Conservation (phyloP, 805 yeast genomes). For the Zygotorulaspora florentina region DNA sequence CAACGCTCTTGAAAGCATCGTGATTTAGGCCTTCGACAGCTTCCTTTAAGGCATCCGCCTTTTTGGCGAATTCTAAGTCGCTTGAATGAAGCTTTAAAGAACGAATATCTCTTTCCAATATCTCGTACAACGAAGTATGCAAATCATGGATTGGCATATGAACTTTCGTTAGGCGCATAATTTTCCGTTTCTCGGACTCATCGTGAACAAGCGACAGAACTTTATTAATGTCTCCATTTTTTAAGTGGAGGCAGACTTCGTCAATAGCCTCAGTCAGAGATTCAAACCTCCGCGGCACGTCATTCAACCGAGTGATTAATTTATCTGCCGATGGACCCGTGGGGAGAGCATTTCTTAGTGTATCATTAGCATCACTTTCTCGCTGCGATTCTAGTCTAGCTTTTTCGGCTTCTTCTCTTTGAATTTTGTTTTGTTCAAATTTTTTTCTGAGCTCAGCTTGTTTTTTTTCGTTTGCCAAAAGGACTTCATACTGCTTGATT, state of each 20-base stretch:
- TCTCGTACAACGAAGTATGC: constrained; percentile 7
- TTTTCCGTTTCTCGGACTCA: constrained; percentile 6
- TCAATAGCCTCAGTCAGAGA: constrained; percentile 22
- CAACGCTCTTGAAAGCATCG: constrained; percentile 3
- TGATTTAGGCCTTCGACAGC: constrained; percentile 7
- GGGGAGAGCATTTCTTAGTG: constrained; percentile 3
- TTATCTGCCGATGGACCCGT: constrained; percentile 6
- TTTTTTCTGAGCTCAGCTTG: constrained; percentile 22
- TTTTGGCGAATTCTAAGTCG: constrained; percentile 15
- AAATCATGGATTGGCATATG: constrained; percentile 12
- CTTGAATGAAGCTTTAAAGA: constrained; percentile 15
- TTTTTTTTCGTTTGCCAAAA: constrained; percentile 23
- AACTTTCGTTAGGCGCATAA: constrained; percentile 8
- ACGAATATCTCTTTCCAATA: constrained; percentile 13
- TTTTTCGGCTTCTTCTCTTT: constrained; percentile 11
- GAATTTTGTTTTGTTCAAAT: constrained; percentile 20
- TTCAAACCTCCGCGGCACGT: constrained; percentile 14
- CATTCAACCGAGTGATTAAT: not conserved
- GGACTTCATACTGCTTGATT: constrained; percentile 17
- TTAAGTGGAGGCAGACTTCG: constrained; percentile 17
- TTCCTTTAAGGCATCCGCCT: constrained; percentile 10
- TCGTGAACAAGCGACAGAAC: constrained; percentile 17
- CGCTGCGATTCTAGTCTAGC: constrained; percentile 6
- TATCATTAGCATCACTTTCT: not conserved
- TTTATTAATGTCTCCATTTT: constrained; percentile 14